A percentile compares a stretch with the other conserved stretches of the same genome.
These are phyloP conservation scores for Xerophyta viscosa DNA, from an alignment of 106 monocot genomes.

Conservation along the genomic window DNA sequence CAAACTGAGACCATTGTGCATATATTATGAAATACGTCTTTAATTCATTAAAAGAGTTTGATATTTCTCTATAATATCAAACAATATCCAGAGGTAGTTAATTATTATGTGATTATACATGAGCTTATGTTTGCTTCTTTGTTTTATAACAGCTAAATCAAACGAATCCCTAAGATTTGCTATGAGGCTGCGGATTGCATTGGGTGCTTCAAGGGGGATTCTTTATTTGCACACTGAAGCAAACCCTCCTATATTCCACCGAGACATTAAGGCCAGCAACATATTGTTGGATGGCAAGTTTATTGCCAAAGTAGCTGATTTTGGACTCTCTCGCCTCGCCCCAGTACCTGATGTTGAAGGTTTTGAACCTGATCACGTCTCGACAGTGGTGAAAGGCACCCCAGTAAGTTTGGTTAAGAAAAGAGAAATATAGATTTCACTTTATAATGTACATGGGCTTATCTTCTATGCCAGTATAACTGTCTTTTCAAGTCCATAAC, in stretches of 20 bases:
- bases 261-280: conserved; percentile 94
- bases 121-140: no score
- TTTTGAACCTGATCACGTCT: conserved; percentile 59
- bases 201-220: conserved; percentile 74
- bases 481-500: no score
- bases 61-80: no score
- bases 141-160: conserved; percentile 20
- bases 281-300: conserved; percentile 83
- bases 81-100: no score
- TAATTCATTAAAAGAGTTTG: no score
- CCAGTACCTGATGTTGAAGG: conserved; percentile 64
- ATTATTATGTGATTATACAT: no score
- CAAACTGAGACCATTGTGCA: no score
- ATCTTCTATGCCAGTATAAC: background rate
- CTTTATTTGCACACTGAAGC: conserved; percentile 86
- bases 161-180: conserved; percentile 48
- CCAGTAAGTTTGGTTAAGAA: conserved; percentile 57
- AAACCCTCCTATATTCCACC: conserved; percentile 88
- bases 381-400: conserved; percentile 92
- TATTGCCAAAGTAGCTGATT: conserved; percentile 93
- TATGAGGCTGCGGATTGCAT: conserved; percentile 59
- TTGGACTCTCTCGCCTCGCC: conserved; percentile 94
- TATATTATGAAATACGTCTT: no score
- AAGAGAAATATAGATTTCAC: no score
- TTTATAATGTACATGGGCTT: background rate